Conservation (phyloP, 148 eudicot genomes). For the Pouteria glomerata region DNA sequence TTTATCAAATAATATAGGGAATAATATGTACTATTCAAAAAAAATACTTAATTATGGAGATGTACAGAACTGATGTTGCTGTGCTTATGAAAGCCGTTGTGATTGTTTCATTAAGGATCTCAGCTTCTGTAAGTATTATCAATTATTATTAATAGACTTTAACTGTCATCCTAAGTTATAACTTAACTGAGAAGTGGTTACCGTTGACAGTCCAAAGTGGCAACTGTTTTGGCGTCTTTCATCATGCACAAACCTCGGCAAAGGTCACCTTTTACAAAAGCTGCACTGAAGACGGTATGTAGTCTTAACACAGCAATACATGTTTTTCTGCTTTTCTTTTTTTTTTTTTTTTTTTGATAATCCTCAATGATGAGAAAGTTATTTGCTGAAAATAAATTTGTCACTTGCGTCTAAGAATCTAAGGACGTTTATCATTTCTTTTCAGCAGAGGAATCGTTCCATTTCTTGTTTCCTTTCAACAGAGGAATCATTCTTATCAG, state of each 20-base stretch:
- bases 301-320: background rate
- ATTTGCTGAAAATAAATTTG: background rate
- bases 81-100: background rate
- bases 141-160: background rate
- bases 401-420: background rate
- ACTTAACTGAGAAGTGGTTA: background rate
- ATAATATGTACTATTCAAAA: background rate
- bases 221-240: slow-evolving; percentile 79
- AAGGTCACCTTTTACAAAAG: slow-evolving; percentile 72
- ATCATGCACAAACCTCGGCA: slow-evolving; percentile 84
- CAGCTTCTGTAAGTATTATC: no score
- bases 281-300: slow-evolving; percentile 73
- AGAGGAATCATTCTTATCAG: background rate
- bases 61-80: no score
- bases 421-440: no score
- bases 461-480: background rate
- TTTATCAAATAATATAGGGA: no score
- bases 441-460: background rate
- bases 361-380: background rate
- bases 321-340: background rate
- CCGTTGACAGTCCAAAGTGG: slow-evolving; percentile 66
- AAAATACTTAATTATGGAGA: background rate
- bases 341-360: background rate
- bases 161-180: background rate
- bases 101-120: background rate